phyloP scores from a whole-genome alignment of 495 filamentous ascomycete species.

The Elaphomyces granulatus region DNA sequence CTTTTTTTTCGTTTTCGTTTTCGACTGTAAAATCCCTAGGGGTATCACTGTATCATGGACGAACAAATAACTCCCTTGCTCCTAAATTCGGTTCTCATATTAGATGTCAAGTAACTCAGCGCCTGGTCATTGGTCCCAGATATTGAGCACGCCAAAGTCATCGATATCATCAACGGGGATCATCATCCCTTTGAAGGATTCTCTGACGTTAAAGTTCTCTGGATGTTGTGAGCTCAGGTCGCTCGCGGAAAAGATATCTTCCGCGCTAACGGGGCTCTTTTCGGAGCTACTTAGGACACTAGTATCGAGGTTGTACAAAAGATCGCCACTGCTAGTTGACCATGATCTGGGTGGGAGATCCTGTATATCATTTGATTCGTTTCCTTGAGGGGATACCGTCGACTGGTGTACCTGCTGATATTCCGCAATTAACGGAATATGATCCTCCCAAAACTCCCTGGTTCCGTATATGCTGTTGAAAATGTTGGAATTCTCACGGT shows the following conservation, averaged over 20 bases:
- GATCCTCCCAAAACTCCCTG: constrained; percentile 21
- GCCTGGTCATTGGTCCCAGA: constrained; percentile 29
- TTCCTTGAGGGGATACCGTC: neutral
- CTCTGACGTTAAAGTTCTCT: constrained; percentile 18
- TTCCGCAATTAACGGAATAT: constrained; percentile 6
- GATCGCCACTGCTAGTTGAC: constrained; percentile 30
- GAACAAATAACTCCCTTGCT: too few species aligned
- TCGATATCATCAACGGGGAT: constrained; percentile 30
- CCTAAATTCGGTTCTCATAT: too few species aligned
- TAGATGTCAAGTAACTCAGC: constrained; percentile 13
- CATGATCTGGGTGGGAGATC: constrained; percentile 27
- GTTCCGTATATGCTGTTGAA: constrained; percentile 77
- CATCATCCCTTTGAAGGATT: constrained; percentile 36
- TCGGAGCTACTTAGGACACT: constrained; percentile 60
- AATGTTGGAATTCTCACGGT: constrained; percentile 61
- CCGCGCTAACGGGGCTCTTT: constrained; percentile 49
- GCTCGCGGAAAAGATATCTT: constrained; percentile 14
- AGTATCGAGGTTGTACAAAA: constrained; percentile 21
- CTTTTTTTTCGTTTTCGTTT: too few species aligned
- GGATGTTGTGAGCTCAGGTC: constrained; percentile 12
- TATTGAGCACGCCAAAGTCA: constrained; percentile 20
- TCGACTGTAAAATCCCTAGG: too few species aligned
- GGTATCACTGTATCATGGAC: too few species aligned
- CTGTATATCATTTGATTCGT: constrained; percentile 9
- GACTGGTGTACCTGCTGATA: constrained; percentile 7